Conservation (phyloP, 129 eudicot genomes). For the Tanacetum coccineum region DNA sequence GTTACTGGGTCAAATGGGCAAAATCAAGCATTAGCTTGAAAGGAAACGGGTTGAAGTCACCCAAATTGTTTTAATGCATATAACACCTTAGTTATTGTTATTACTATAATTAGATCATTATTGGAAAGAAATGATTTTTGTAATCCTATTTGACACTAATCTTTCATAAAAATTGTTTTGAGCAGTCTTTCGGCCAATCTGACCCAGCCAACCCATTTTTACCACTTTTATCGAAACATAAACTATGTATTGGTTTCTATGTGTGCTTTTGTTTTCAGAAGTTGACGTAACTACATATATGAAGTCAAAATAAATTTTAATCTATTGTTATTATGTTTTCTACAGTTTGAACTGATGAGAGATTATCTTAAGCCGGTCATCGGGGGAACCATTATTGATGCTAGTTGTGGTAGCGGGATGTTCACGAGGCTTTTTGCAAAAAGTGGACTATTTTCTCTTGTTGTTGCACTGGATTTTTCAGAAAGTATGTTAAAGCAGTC, state of each 20-base stretch:
- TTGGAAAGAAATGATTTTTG: too few species aligned
- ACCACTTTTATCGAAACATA: not conserved
- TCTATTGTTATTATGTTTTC: not conserved
- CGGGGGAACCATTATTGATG: slow-evolving; percentile 88
- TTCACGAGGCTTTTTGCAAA: slow-evolving; percentile 86
- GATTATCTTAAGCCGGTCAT: slow-evolving; percentile 71
- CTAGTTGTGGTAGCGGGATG: slow-evolving; percentile 94
- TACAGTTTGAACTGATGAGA: slow-evolving; percentile 85
- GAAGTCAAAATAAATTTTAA: not conserved
- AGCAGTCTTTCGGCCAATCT: too few species aligned
- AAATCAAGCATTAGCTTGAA: not conserved
- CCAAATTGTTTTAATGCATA: too few species aligned
- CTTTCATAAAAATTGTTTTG: too few species aligned
- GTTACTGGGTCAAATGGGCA: too few species aligned
- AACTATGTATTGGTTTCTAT: not conserved
- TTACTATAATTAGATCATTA: too few species aligned
- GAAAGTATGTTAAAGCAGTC: slow-evolving; percentile 76
- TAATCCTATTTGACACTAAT: too few species aligned
- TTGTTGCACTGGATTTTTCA: slow-evolving; percentile 83
- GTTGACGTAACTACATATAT: too few species aligned
- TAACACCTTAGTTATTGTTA: too few species aligned
- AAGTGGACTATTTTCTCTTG: slow-evolving; percentile 72
- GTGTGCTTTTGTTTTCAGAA: not conserved
- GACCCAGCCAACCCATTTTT: too few species aligned
- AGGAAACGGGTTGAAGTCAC: too few species aligned